These are phyloP conservation scores for Pythium scleroteichum DNA, from an alignment of 352 stramenopile genomes.

Conservation along the genomic window DNA sequence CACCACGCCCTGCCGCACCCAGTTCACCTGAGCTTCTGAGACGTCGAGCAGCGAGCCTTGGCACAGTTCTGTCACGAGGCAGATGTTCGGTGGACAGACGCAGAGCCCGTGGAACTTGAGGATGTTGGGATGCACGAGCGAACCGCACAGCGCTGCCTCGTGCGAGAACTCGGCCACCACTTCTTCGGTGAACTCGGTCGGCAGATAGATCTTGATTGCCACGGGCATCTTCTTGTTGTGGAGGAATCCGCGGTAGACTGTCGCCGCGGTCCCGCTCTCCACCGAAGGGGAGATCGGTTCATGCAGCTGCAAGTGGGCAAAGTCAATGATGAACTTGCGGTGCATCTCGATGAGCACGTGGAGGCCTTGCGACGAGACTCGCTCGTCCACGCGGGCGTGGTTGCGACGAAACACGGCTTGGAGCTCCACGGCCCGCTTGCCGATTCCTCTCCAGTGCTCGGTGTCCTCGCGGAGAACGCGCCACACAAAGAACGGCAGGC, in stretches of 20 bases:
- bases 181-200: slow-evolving; percentile 39
- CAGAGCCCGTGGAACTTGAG: slow-evolving; percentile 49
- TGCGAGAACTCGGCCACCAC: slow-evolving; percentile 41
- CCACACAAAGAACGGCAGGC: slow-evolving; percentile 62
- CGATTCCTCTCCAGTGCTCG: slow-evolving; percentile 64
- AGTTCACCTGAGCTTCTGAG: slow-evolving; percentile 4
- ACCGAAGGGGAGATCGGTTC: slow-evolving; percentile 29
- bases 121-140: slow-evolving; percentile 45
- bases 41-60: slow-evolving; percentile 37
- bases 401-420: slow-evolving; percentile 39
- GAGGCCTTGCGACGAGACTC: slow-evolving; percentile 30
- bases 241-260: slow-evolving; percentile 40
- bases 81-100: slow-evolving; percentile 49
- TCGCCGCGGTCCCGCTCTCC: not conserved
- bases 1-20: not conserved
- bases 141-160: slow-evolving; percentile 39
- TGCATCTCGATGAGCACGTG: slow-evolving; percentile 66
- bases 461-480: slow-evolving; percentile 67
- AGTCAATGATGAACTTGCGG: slow-evolving; percentile 71
- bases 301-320: slow-evolving; percentile 52
- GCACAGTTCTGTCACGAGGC: slow-evolving; percentile 49
- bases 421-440: slow-evolving; percentile 47
- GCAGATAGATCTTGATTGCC: slow-evolving; percentile 54
- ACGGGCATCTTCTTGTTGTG: slow-evolving; percentile 33
- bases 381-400: slow-evolving; percentile 11